phyloP scores from a whole-genome alignment of 176 grass and related monocot genomes.

The Otatea glauca region DNA sequence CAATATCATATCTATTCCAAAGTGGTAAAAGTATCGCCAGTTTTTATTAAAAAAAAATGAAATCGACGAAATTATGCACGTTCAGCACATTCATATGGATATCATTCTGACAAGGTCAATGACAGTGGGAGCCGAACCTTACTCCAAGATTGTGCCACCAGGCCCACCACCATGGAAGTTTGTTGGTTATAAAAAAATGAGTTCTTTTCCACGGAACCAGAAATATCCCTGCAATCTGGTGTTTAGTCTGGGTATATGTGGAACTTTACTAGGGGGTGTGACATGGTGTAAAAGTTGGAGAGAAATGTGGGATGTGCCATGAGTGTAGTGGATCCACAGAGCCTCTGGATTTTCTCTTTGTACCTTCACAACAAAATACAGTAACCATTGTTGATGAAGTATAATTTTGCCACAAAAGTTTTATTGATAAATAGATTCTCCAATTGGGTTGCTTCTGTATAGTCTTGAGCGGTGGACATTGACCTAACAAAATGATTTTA shows the following conservation, averaged over 20 bases:
- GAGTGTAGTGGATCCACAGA: not conserved
- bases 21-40: not conserved
- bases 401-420: constrained; percentile 1
- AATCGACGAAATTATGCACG: not conserved
- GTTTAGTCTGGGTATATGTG: not conserved
- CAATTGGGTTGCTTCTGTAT: constrained; percentile 20
- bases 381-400: not conserved
- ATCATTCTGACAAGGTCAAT: not conserved
- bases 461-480: not conserved
- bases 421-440: constrained; percentile 4
- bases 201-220: not conserved
- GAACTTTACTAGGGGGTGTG: not conserved
- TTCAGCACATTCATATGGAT: constrained; percentile 2
- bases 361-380: not conserved
- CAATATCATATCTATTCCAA: not conserved
- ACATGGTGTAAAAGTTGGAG: constrained; percentile 13
- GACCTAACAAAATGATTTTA: constrained; percentile 19
- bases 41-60: not conserved
- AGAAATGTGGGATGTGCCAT: not conserved
- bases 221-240: not conserved
- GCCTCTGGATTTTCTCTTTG: not conserved
- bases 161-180: not conserved
- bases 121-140: not conserved
- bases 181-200: not conserved
- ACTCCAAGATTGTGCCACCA: not conserved